Percentiles rank a stretch among this genome's conserved stretches.
phyloP scores from a whole-genome alignment of 257 asterid genomes.

The Nicotiana noctiflora region DNA sequence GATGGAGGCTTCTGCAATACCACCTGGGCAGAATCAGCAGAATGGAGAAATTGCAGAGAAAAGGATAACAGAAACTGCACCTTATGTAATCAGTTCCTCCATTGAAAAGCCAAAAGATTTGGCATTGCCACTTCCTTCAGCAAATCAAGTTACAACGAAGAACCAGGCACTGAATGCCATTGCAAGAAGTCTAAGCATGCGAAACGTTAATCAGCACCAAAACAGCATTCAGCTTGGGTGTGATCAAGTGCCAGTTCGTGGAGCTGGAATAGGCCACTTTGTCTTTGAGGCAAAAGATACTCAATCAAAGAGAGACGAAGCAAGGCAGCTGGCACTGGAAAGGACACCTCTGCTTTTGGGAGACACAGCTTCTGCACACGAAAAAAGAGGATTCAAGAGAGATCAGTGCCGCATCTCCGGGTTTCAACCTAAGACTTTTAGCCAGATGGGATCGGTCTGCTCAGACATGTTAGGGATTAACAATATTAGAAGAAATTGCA shows the following conservation, averaged over 20 bases:
- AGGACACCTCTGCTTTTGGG: constrained; percentile 24
- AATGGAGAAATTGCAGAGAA: constrained; percentile 17
- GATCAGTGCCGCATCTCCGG: constrained; percentile 21
- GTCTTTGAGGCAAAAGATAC: constrained; percentile 29
- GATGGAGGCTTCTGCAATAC: constrained; percentile 18
- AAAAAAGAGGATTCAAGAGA: constrained; percentile 39
- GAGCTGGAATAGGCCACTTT: constrained; percentile 23
- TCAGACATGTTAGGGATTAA: constrained; percentile 19
- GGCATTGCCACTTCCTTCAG: constrained; percentile 18
- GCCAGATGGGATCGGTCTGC: constrained; percentile 30
- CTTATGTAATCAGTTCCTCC: constrained; percentile 5
- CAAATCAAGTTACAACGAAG: constrained; percentile 22
- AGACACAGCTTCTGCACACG: constrained; percentile 14
- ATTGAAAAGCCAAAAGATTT: constrained; percentile 25
- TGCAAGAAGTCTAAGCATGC: constrained; percentile 45
- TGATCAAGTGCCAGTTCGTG: constrained; percentile 26
- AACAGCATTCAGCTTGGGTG: constrained; percentile 14
- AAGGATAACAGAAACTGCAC: constrained; percentile 15
- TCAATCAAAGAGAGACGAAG: constrained; percentile 18
- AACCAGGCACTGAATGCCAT: constrained; percentile 52
- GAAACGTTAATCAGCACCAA: constrained; percentile 27
- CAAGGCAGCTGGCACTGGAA: constrained; percentile 26
- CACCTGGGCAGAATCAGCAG: constrained; percentile 19
- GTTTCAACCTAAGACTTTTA: constrained; percentile 13
- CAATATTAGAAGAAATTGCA: constrained; percentile 17